Percentiles rank a stretch among this genome's conserved stretches.
These are phyloP conservation scores for Mortierella sp. DNA, from an alignment of 371 early-diverging fungal genomes.

Conservation along the genomic window DNA sequence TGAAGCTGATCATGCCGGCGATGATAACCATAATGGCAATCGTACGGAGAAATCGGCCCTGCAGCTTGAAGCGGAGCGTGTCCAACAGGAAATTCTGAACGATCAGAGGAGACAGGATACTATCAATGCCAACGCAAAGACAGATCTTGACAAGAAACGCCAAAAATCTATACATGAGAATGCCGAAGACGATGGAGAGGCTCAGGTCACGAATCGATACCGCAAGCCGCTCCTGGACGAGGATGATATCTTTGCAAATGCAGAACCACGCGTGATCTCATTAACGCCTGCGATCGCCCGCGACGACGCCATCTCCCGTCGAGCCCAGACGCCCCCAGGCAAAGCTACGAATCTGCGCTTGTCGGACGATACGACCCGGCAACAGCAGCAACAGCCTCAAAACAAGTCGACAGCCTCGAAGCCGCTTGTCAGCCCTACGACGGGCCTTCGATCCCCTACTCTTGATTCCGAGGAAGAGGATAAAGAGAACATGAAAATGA, in stretches of 20 bases:
- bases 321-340: slow-evolving; percentile 22
- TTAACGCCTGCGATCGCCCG: slow-evolving; percentile 52
- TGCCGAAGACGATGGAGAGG: slow-evolving; percentile 30
- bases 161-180: slow-evolving; percentile 11
- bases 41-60: slow-evolving; percentile 5
- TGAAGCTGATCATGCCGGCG: slow-evolving; percentile 18
- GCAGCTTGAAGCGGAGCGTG: slow-evolving; percentile 43
- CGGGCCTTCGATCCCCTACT: slow-evolving; percentile 21
- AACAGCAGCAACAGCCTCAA: slow-evolving; percentile 11
- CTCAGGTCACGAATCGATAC: slow-evolving; percentile 32
- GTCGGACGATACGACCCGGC: slow-evolving; percentile 15
- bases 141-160: background rate
- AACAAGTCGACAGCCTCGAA: background rate
- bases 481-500: slow-evolving; percentile 11
- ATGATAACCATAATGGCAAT: background rate
- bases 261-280: slow-evolving; percentile 44
- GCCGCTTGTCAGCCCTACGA: slow-evolving; percentile 10
- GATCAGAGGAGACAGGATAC: slow-evolving; percentile 23
- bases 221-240: slow-evolving; percentile 47
- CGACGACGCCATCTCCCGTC: slow-evolving; percentile 18
- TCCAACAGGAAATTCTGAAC: slow-evolving; percentile 41
- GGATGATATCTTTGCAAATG: slow-evolving; percentile 28
- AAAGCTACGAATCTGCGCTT: slow-evolving; percentile 24
- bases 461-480: slow-evolving; percentile 42
- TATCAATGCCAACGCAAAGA: background rate